Percentiles rank a stretch among this genome's conserved stretches.
phyloP scores from a whole-genome alignment of 495 filamentous ascomycete species.

The Pseudoneurospora amorphoporcata region DNA sequence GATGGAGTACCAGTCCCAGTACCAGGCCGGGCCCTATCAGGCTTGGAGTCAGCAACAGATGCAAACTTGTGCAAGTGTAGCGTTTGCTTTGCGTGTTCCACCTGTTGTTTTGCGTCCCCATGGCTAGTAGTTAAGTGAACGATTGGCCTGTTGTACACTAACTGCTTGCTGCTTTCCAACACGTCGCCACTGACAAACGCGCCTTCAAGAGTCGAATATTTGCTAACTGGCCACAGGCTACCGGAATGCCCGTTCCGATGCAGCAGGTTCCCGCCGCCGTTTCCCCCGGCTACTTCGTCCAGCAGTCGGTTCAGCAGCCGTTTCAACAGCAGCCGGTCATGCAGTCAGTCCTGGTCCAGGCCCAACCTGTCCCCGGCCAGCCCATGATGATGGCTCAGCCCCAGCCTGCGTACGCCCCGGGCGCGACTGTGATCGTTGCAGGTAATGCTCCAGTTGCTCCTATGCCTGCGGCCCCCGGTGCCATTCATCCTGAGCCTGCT shows the following conservation, averaged over 20 bases:
- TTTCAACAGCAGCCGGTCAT: slow-evolving; percentile 9
- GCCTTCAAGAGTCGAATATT: not conserved
- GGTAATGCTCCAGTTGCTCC: slow-evolving; percentile 4
- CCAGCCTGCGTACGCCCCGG: not conserved
- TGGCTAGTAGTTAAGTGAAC: not conserved
- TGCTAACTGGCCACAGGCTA: not conserved
- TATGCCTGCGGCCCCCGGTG: slow-evolving; percentile 6
- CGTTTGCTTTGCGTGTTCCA: not conserved
- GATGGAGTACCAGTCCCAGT: not conserved
- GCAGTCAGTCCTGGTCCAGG: slow-evolving; percentile 12
- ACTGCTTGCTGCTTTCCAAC: not conserved
- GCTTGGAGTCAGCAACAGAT: not conserved
- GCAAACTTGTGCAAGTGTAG: not conserved
- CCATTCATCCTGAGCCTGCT: slow-evolving; percentile 19
- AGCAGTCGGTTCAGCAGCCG: slow-evolving; percentile 5
- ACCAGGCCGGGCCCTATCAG: not conserved
- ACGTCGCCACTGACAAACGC: not conserved
- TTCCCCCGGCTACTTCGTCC: slow-evolving; percentile 4
- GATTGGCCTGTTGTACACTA: not conserved
- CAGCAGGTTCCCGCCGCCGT: slow-evolving; percentile 6
- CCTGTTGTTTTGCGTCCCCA: not conserved
- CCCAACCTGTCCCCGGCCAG: not conserved
- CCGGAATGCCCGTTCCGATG: slow-evolving; percentile 4
- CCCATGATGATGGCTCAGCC: slow-evolving; percentile 1
- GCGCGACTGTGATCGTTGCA: slow-evolving; percentile 1